phyloP scores from a whole-genome alignment of 225 moss, liverwort and hornwort species.

The Rhytidiadelphus loreus region DNA sequence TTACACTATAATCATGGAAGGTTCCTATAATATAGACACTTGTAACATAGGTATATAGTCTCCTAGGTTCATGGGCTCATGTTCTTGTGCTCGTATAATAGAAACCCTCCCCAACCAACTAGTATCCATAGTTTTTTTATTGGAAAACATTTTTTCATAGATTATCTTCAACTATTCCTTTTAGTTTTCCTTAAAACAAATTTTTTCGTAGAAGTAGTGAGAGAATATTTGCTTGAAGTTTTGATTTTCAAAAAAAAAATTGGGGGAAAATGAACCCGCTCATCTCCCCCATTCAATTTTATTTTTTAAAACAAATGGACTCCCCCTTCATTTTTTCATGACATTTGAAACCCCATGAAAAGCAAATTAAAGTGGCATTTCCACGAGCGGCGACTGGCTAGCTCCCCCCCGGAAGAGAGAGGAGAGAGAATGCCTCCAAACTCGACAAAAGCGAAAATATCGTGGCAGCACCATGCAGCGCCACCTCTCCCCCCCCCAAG shows the following conservation, averaged over 20 bases:
- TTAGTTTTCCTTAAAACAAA: neutral
- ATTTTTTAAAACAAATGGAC: too few relatives aligned
- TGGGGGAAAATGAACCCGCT: neutral
- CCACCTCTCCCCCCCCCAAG: neutral
- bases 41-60: too few relatives aligned
- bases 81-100: too few relatives aligned
- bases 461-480: constrained; percentile 25
- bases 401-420: neutral
- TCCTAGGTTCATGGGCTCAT: too few relatives aligned
- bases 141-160: rapidly evolving
- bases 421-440: neutral
- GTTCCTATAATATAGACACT: too few relatives aligned
- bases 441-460: neutral
- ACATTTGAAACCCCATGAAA: neutral
- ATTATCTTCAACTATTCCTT: neutral
- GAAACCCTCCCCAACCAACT: too few relatives aligned
- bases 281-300: too few relatives aligned
- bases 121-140: rapidly evolving
- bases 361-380: neutral
- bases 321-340: neutral
- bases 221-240: neutral
- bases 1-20: too few relatives aligned
- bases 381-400: neutral
- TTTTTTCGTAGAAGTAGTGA: rapidly evolving
- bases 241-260: neutral